Evolutionary conservation across 1,284 basidiomycete genomes (phyloP).

Genomic region (Rhodotorula sp.): DNA sequence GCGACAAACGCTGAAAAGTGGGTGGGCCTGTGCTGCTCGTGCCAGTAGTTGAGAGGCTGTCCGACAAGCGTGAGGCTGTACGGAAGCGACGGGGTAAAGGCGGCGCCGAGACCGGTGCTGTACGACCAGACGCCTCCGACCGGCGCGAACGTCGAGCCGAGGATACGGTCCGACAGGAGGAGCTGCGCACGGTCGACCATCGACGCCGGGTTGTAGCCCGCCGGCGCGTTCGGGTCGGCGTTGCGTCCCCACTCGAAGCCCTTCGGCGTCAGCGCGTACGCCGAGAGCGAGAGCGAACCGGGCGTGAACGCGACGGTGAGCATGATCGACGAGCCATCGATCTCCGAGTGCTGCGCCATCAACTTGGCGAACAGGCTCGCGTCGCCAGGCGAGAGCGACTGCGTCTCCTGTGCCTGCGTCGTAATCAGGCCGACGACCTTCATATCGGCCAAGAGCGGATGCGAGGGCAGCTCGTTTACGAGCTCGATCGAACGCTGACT

Average conservation of each 20-base stretch:
- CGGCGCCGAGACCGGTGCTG: conserved; percentile 67
- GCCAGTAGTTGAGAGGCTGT: conserved; percentile 89
- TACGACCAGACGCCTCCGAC: conserved; percentile 79
- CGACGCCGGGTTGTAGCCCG: conserved; percentile 81
- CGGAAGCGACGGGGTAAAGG: conserved; percentile 79
- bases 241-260: conserved; percentile 99
- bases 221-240: conserved; percentile 45
- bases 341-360: conserved; percentile 93
- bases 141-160: conserved; percentile 43
- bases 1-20: conserved; percentile 34
- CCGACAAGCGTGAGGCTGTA: conserved; percentile 81
- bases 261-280: conserved; percentile 75
- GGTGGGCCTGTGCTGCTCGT: conserved; percentile 27
- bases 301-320: conserved; percentile 95
- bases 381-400: conserved; percentile 77
- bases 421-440: conserved; percentile 54
- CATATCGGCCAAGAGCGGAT: conserved; percentile 51
- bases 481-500: conserved; percentile 82
- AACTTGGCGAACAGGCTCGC: conserved; percentile 94
- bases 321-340: conserved; percentile 91
- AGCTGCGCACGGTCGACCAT: conserved; percentile 98
- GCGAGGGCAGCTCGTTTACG: conserved; percentile 60
- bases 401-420: conserved; percentile 51
- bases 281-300: conserved; percentile 90
- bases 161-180: conserved; percentile 84